These are phyloP conservation scores for Talaromyces sp. DNA, from an alignment of 2,329 filamentous ascomycete species.

Conservation along the genomic window DNA sequence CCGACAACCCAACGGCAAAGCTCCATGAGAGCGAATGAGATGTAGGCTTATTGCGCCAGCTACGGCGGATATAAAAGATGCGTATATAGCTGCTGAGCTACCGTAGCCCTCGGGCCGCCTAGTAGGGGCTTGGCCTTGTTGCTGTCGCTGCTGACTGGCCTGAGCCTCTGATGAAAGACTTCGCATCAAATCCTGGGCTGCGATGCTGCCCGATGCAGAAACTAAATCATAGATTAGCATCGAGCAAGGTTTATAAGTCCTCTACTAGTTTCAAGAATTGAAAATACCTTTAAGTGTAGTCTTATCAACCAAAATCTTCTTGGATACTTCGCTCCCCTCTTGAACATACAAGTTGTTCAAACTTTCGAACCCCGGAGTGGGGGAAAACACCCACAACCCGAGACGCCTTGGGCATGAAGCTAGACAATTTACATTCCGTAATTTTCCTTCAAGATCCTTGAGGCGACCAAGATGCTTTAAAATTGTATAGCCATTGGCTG, in stretches of 20 bases:
- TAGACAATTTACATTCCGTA: conserved; percentile 41
- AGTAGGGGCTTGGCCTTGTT: conserved; percentile 21
- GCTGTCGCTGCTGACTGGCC: conserved; percentile 1
- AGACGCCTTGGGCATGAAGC: conserved; percentile 42
- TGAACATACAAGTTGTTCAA: conserved; percentile 32
- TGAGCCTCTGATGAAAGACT: conserved; percentile 37
- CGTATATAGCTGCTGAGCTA: conserved; percentile 40
- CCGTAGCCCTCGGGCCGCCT: conserved; percentile 35
- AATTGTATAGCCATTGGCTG: conserved; percentile 41
- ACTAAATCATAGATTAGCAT: conserved; percentile 25
- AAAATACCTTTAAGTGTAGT: conserved; percentile 37
- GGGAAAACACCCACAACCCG: conserved; percentile 46
- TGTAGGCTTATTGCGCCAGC: conserved; percentile 41
- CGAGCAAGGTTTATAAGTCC: not conserved
- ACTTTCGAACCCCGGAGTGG: conserved; percentile 41
- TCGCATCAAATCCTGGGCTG: conserved; percentile 39
- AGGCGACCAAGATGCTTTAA: conserved; percentile 43
- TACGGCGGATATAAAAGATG: conserved; percentile 44
- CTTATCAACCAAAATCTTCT: conserved; percentile 34
- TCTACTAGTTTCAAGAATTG: not conserved
- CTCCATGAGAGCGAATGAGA: conserved; percentile 37
- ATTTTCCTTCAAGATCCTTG: conserved; percentile 40
- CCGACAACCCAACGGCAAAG: conserved; percentile 45
- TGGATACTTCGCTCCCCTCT: conserved; percentile 28
- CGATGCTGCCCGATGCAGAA: conserved; percentile 39